Conservation (phyloP, 176 grass and related monocot species). For the Themeda triandra region DNA sequence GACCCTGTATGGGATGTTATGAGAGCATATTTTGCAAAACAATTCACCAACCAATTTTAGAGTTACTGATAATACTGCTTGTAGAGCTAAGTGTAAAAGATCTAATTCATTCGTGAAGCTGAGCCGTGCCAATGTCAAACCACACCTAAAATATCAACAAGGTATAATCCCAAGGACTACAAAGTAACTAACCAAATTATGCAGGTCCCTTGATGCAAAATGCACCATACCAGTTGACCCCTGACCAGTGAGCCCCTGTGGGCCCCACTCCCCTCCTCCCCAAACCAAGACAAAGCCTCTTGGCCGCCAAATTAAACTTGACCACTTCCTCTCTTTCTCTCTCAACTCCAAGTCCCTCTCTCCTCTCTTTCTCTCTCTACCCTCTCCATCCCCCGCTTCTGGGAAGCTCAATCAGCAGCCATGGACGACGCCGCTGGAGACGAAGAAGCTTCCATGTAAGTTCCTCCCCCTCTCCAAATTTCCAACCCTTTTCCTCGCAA, state of each 20-base stretch:
- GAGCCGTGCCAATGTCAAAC: too few species aligned
- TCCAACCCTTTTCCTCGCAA: slow-evolving; percentile 29
- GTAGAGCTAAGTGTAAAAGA: too few species aligned
- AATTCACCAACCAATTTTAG: too few species aligned
- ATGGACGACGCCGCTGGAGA: slow-evolving; percentile 47
- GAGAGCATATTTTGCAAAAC: too few species aligned
- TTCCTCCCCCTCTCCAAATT: neutral
- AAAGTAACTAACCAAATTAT: neutral
- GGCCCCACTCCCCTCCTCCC: neutral
- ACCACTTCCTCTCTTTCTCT: slow-evolving; percentile 24
- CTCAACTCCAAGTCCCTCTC: neutral
- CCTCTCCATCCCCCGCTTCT: slow-evolving; percentile 15
- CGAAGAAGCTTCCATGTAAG: slow-evolving; percentile 72
- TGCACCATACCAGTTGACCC: neutral
- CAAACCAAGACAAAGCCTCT: neutral
- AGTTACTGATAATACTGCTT: too few species aligned
- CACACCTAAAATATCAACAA: neutral
- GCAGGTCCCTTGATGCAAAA: neutral
- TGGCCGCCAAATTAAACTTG: slow-evolving; percentile 37
- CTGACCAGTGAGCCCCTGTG: neutral
- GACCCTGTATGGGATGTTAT: too few species aligned
- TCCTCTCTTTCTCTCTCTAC: neutral
- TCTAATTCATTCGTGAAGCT: too few species aligned
- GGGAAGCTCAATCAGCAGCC: slow-evolving; percentile 38
- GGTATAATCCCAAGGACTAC: neutral